Conservation (phyloP, 108 stramenopile species). For the Cyclostephanos invisitatus region DNA sequence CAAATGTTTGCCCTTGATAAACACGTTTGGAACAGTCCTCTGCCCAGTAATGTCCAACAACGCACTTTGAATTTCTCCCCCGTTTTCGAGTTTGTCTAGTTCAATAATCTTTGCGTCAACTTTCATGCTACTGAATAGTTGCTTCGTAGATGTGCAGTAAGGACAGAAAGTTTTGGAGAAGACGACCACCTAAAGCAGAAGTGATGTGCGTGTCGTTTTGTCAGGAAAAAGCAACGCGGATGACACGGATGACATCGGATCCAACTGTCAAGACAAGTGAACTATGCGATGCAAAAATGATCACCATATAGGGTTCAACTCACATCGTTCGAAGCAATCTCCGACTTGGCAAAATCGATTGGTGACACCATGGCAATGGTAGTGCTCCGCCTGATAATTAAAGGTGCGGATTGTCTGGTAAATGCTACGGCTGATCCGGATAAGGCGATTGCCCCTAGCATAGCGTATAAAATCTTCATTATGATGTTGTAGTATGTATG, state of each 20-base stretch:
- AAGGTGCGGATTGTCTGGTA: background rate
- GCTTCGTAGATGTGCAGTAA: conserved; percentile 70
- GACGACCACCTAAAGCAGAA: conserved; percentile 39
- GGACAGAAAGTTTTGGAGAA: conserved; percentile 80
- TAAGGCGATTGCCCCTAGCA: conserved; percentile 4
- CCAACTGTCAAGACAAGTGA: background rate
- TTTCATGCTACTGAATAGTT: conserved; percentile 53
- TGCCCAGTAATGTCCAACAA: conserved; percentile 53
- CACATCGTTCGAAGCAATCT: conserved; percentile 74
- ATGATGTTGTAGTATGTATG: background rate
- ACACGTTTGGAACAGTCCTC: conserved; percentile 65
- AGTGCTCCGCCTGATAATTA: conserved; percentile 12
- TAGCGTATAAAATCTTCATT: conserved; percentile 5
- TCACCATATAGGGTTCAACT: conserved; percentile 1
- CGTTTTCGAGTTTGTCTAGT: conserved; percentile 66
- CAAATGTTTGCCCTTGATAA: conserved; percentile 66
- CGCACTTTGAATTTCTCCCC: conserved; percentile 55
- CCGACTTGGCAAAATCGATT: conserved; percentile 65
- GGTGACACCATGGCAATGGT: conserved; percentile 28
- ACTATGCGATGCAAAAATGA: background rate
- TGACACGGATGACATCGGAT: background rate
- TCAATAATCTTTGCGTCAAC: conserved; percentile 57
- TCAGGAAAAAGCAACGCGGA: conserved; percentile 7
- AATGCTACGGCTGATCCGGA: conserved; percentile 27
- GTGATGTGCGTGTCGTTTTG: background rate